Evolutionary conservation across 805 yeast species (phyloP).

Genomic region (Monosporozyma unispora): DNA sequence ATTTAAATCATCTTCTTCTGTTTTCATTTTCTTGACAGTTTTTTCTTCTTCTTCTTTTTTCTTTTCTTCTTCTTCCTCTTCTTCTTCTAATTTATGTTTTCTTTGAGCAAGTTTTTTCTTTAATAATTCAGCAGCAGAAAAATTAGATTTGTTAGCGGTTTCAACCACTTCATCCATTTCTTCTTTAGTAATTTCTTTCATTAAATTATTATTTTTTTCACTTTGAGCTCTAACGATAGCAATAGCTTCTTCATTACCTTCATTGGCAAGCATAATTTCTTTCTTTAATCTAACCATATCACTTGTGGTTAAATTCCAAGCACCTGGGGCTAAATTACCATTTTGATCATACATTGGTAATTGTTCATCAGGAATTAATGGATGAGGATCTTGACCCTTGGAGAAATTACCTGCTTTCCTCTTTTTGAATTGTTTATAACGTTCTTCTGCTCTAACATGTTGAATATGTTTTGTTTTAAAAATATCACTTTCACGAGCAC

Average conservation of each 20-base stretch:
- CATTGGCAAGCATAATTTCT: conserved; percentile 57
- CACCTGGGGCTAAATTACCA: conserved; percentile 67
- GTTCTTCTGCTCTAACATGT: conserved; percentile 60
- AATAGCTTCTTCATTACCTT: conserved; percentile 64
- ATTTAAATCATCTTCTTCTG: conserved; percentile 15
- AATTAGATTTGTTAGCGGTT: conserved; percentile 32
- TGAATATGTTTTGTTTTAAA: conserved; percentile 59
- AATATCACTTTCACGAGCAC: conserved; percentile 68
- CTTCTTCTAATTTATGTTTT: conserved; percentile 22
- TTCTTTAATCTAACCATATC: conserved; percentile 60
- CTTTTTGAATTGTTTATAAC: conserved; percentile 35
- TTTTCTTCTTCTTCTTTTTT: conserved; percentile 2
- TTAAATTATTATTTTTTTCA: conserved; percentile 19
- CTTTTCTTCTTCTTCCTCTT: conserved; percentile 14
- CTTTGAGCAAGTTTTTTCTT: conserved; percentile 29
- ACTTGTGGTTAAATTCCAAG: conserved; percentile 53
- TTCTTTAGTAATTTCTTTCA: conserved; percentile 23
- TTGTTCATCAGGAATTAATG: conserved; percentile 55
- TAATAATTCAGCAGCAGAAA: conserved; percentile 40
- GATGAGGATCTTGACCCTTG: conserved; percentile 70
- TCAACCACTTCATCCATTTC: conserved; percentile 25
- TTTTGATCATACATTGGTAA: conserved; percentile 68
- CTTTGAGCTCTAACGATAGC: conserved; percentile 43
- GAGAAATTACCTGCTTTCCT: conserved; percentile 48
- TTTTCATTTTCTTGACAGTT: conserved; percentile 10